Evolutionary conservation across 1,139 yeast species (phyloP), one percentile per base, ranked within the genome.

Genomic region (Yamadazyma pseudoaaseri): DNA sequence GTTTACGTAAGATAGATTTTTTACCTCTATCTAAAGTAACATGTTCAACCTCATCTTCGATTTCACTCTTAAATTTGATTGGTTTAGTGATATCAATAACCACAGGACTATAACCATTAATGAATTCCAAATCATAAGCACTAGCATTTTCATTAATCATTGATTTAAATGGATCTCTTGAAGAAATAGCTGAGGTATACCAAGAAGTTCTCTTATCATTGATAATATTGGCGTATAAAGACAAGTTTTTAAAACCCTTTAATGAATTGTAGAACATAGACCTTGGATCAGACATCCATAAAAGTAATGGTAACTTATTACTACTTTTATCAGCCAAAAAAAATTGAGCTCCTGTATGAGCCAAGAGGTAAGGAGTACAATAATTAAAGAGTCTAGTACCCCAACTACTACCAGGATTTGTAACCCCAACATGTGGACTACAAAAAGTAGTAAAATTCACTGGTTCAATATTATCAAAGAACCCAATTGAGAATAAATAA

Each of bases 161-260:
- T 6, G 70, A 62, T 27, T 59, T 48, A 50, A 73, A 85, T 1
- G 94, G 94, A 49, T 86, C 94, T 14, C 62, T 60, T 8, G 62
- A 51, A 2, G 84, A 74, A 20, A 84, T 82, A 2, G 85, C 84
- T 0, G 95, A 70, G 0, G 95, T 86, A 70, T 84, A 86, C 81
- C 86, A 86, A 20, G 85, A 74, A 4, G 94, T 80, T 45, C 95
- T 72, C 46, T 78, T 80, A 58, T 86, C 96, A 44, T 86, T 84
- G 39, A 83, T 73, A 26, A 82, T 71, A 55, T 86, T 86, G 4
- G 92, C 84, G 51, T 86, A 86, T 36, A 86, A 57, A 2, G 79
- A 56, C 34, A 70, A 65, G 41, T 73, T 52, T 37, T 67, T 61
- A 58, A 86, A 86, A 23, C 42, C 37, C 20, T 62, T 48, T 36